Conservation (phyloP, 140 eudicot genomes). For the Stevia rebaudiana region DNA sequence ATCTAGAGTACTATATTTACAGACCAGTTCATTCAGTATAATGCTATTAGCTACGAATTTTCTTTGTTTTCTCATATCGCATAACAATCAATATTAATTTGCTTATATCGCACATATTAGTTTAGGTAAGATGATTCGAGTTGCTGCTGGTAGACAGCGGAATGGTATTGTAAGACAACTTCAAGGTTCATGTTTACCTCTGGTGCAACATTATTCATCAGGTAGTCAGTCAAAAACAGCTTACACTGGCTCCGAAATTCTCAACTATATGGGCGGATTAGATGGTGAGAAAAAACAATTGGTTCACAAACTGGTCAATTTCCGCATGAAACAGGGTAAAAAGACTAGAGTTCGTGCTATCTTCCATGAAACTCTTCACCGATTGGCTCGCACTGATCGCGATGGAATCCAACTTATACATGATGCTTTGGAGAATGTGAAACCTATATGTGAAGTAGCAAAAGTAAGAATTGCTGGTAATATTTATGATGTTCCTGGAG, state of each 20-base stretch:
- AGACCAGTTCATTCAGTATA: background rate
- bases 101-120: background rate
- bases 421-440: conserved; percentile 39
- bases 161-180: conserved; percentile 7
- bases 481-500: conserved; percentile 45
- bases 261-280: conserved; percentile 35
- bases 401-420: conserved; percentile 31
- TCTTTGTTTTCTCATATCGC: background rate
- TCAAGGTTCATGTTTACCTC: conserved; percentile 8
- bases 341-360: conserved; percentile 33
- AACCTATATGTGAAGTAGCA: conserved; percentile 39
- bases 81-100: background rate
- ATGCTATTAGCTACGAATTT: background rate
- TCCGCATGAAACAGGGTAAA: conserved; percentile 33
- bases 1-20: background rate
- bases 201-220: conserved; percentile 19
- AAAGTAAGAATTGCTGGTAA: conserved; percentile 37
- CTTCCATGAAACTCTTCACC: conserved; percentile 28
- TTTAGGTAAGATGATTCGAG: conserved; percentile 27
- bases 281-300: conserved; percentile 26
- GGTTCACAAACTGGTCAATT: conserved; percentile 28
- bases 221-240: conserved; percentile 19
- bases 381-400: conserved; percentile 26
- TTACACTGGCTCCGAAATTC: conserved; percentile 33
- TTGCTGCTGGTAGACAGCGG: conserved; percentile 17